Evolutionary conservation across 2,329 filamentous ascomycete genomes (phyloP), one percentile per base, ranked within the genome.

Genomic region (Fusarium zealandicum): DNA sequence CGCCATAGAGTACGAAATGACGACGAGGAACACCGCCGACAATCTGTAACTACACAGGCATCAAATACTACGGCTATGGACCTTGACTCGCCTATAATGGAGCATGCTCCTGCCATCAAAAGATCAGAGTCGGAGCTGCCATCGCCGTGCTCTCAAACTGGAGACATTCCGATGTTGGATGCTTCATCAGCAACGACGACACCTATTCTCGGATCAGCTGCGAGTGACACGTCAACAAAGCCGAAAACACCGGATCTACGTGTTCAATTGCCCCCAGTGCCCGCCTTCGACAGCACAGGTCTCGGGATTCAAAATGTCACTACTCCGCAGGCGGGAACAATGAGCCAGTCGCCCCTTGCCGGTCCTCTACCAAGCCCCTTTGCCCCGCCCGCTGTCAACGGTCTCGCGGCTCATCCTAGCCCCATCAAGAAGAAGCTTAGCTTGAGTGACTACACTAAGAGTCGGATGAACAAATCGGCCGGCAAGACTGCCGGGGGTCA

Each of bases 391-490:
- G 63, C 73, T 0, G 66, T 76, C 28, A 83, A 81, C 50, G 77
- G 80, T 12, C 62, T 75, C 8, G 70, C 69, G 6, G 76, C 76
- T 9, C 77, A 79, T 17, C 82, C 83, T 3, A 87, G 83, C 57
- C 85, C 86, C 3, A 75, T 85, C 27, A 87, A 87, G 72, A 88
- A 89, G 77, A 88, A 88, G 70, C 73, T 89, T 31, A 88, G 83
- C 58, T 70, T 88, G 2, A 88, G 84, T 64, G 86, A 88, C 65
- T 89, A 89, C 65, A 82, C 78, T 8, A 85, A 83, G 69, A 83
- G 81, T 59, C 76, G 82, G 43, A 77, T 80, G 73, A 82, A 80
- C 65, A 86, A 84, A 66, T 79, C 78, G 3, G 78, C 79, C 3
- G 78, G 63, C 68, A 64, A 76, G 46, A 61, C 69, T 9, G 51